phyloP scores from a whole-genome alignment of 495 filamentous ascomycete genomes.

The Letharia lupina region DNA sequence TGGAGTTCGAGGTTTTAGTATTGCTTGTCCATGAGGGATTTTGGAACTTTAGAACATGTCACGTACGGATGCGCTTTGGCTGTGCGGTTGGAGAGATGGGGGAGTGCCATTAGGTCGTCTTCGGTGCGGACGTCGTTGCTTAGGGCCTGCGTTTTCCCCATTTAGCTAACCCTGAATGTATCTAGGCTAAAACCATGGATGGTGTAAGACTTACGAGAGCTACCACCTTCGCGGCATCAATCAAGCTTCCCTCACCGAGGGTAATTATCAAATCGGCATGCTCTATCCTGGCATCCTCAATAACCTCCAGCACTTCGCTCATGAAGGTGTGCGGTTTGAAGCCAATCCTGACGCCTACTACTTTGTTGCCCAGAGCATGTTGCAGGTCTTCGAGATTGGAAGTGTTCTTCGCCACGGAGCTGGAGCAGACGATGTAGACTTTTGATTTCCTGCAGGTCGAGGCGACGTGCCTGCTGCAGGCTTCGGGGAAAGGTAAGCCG shows the following conservation, averaged over 20 bases:
- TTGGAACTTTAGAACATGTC: too few relatives aligned
- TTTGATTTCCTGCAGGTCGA: conserved; percentile 41
- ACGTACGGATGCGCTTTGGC: neutral
- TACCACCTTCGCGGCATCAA: conserved; percentile 54
- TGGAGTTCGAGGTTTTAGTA: too few relatives aligned
- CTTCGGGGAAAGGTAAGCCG: conserved; percentile 43
- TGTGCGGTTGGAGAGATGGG: neutral
- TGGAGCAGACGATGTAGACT: conserved; percentile 53
- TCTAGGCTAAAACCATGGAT: too few relatives aligned
- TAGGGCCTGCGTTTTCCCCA: conserved; percentile 31
- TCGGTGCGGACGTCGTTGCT: conserved; percentile 23
- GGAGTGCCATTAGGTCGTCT: conserved; percentile 22
- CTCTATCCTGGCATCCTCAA: conserved; percentile 37
- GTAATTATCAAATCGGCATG: conserved; percentile 51
- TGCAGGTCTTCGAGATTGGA: conserved; percentile 39
- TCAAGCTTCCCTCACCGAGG: conserved; percentile 52
- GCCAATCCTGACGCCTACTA: conserved; percentile 46
- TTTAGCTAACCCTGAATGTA: too few relatives aligned
- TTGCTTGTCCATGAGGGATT: too few relatives aligned
- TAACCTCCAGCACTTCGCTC: conserved; percentile 50
- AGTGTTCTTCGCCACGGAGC: conserved; percentile 47
- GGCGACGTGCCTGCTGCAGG: conserved; percentile 41
- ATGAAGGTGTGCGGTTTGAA: conserved; percentile 53
- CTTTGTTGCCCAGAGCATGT: conserved; percentile 30
- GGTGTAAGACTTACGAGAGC: conserved; percentile 15